Base-by-base conservation (phyloP, 345 rosid genomes). In the Bretschneidera sinensis region DNA sequence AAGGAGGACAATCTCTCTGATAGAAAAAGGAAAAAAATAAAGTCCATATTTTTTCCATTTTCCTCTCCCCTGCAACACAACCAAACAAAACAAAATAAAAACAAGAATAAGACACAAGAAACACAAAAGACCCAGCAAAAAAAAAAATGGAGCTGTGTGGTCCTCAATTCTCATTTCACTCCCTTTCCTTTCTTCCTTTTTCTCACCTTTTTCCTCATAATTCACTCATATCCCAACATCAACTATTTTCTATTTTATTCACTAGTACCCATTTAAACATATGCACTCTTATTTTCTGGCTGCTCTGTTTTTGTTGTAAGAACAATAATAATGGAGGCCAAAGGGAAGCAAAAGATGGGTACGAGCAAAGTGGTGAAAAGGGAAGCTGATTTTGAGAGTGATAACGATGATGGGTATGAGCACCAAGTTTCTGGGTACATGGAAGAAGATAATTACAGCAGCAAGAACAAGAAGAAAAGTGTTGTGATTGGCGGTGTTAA, bases 401-500 rank as follows among this genome's bases (percentile, higher is more conserved):
- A 60, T 15, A 69, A 72, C 22, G 74, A 69, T 43, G 64, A 66
- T 16, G 76, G 23, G 43, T 11, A 48, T 48, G 50, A 45, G 49
- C 21, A 21, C 5, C 43, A 31, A 15, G n/a, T 17, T 54, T 52
- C 28, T 62, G 71, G 45, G 33, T 34, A 1, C 43, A 17, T 15
- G 72, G 64, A 48, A n/a, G 74, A 58, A 21, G 73, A 68, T 62
- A 57, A 31, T 55, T 9, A 18, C 48, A 31, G 43, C 17, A 55
- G 53, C 35, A 24, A 39, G 61, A 75, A 64, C 69, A 83, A 78
- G 63, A 81, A 71, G 73, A 81, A 62, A 48, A 55, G 23, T n/a
- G n/a, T n/a, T n/a, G n/a, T n/a, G 52, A 49, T 45, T 19, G 34
- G 20, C 45, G 56, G 18, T 24, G 75, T 60, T 51, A 67, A 35